A percentile compares a stretch with the other conserved stretches of the same genome.
These are phyloP conservation scores for Lasiodiplodia hormozganensis DNA, from an alignment of 2,329 filamentous ascomycete genomes.

Conservation along the genomic window DNA sequence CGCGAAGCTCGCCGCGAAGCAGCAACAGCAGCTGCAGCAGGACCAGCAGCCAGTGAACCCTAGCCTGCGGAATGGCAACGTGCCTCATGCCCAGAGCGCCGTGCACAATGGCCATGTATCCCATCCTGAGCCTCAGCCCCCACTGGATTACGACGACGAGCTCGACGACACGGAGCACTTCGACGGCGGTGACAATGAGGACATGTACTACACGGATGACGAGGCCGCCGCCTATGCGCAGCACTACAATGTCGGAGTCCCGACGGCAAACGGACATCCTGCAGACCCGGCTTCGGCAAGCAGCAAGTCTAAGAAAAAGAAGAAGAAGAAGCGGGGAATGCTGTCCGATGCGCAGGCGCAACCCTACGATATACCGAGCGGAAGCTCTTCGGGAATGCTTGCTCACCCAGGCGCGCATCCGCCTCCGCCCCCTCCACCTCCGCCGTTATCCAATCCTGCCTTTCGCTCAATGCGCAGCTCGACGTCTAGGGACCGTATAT, in stretches of 20 bases:
- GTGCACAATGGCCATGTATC: conserved; percentile 21
- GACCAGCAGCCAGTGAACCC: conserved; percentile 41
- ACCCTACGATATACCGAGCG: conserved; percentile 29
- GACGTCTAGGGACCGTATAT: conserved; percentile 82
- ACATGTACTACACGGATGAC: conserved; percentile 49
- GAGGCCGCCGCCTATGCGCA: conserved; percentile 40
- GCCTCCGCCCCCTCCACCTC: conserved; percentile 48
- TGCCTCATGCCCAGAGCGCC: conserved; percentile 32
- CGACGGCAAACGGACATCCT: conserved; percentile 25
- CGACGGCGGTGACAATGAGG: conserved; percentile 42
- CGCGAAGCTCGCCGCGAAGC: conserved; percentile 78
- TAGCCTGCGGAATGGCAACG: conserved; percentile 41
- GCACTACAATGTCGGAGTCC: conserved; percentile 40
- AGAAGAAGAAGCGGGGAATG: conserved; percentile 48
- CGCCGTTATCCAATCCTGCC: conserved; percentile 52
- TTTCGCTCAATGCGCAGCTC: conserved; percentile 50
- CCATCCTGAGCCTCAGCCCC: conserved; percentile 36
- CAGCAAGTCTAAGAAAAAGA: conserved; percentile 73
- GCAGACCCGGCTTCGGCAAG: conserved; percentile 32
- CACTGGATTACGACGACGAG: conserved; percentile 52
- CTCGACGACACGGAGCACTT: conserved; percentile 50
- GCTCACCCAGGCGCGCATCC: conserved; percentile 34
- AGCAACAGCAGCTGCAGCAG: conserved; percentile 46
- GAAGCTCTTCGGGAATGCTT: conserved; percentile 35
- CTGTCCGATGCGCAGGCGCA: conserved; percentile 2